phyloP scores from a whole-genome alignment of 805 yeast species.

The Saturnispora serradocipensis region DNA sequence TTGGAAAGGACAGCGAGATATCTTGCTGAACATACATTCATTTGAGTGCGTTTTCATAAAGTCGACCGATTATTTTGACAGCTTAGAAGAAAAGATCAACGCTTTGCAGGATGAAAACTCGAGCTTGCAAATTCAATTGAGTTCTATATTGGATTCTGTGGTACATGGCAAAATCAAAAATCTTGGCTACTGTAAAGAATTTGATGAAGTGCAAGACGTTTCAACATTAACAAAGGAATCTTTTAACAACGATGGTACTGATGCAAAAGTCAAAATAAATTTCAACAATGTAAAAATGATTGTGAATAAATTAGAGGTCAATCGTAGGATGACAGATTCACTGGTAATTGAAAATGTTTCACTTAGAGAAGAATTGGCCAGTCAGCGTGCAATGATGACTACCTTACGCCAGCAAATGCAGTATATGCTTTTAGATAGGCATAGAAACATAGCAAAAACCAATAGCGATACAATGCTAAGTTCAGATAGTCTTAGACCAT shows the following conservation, averaged over 20 bases:
- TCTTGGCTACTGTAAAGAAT: constrained; percentile 35
- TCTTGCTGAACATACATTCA: constrained; percentile 22
- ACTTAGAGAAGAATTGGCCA: constrained; percentile 39
- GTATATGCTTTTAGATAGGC: constrained; percentile 36
- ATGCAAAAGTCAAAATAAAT: constrained; percentile 34
- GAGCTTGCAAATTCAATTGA: constrained; percentile 34
- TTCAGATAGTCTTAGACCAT: constrained; percentile 1
- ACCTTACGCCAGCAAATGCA: constrained; percentile 44
- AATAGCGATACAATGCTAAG: background rate
- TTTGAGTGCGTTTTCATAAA: constrained; percentile 24
- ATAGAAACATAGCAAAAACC: constrained; percentile 18
- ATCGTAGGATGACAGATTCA: constrained; percentile 18
- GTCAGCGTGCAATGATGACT: constrained; percentile 35
- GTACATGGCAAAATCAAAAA: constrained; percentile 43
- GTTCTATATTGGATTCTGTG: constrained; percentile 37
- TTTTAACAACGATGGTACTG: background rate
- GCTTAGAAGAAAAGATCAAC: constrained; percentile 24
- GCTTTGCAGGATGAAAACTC: constrained; percentile 30
- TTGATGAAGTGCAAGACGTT: constrained; percentile 33
- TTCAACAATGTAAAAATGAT: constrained; percentile 27
- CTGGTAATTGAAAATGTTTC: constrained; percentile 21
- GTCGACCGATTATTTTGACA: constrained; percentile 20
- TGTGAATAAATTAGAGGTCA: constrained; percentile 19
- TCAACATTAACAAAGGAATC: background rate
- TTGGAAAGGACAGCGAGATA: constrained; percentile 33